Conservation (phyloP, 164 flowering plant species). For the Nymphaea colorata region DNA sequence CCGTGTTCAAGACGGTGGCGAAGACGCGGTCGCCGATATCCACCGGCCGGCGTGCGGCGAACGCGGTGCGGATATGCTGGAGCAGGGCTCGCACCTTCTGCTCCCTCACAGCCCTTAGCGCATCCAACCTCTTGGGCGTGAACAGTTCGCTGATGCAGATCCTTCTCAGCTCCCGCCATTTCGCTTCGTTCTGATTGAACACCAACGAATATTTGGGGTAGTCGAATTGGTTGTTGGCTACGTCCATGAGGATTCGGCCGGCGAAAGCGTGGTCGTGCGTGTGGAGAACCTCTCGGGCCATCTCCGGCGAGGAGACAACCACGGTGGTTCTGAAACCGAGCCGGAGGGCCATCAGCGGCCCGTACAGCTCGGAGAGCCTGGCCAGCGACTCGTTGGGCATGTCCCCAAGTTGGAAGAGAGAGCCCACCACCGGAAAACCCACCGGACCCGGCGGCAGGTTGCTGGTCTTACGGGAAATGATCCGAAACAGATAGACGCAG, state of each 20-base stretch:
- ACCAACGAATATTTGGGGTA: constrained; percentile 8
- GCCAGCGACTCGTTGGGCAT: constrained; percentile 4
- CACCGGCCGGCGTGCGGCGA: constrained; percentile 8
- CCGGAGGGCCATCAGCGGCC: constrained; percentile 20
- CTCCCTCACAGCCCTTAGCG: constrained; percentile 11
- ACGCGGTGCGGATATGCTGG: constrained; percentile 3
- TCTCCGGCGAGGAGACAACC: constrained; percentile 16
- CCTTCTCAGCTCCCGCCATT: constrained; percentile 17
- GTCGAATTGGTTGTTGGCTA: not conserved
- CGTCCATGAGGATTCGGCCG: constrained; percentile 4
- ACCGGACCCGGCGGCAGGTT: constrained; percentile 5
- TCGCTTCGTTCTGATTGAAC: constrained; percentile 5
- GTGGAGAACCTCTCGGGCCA: constrained; percentile 21
- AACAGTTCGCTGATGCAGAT: constrained; percentile 19
- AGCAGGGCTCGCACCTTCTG: constrained; percentile 14
- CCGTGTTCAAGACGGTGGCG: constrained; percentile 14
- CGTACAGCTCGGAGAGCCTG: constrained; percentile 7
- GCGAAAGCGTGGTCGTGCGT: constrained; percentile 11
- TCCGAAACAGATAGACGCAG: not conserved
- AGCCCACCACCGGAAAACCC: constrained; percentile 1
- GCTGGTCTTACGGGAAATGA: not conserved
- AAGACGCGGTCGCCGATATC: constrained; percentile 12
- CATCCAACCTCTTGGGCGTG: constrained; percentile 13
- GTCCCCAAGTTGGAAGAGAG: constrained; percentile 2
- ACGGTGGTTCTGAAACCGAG: constrained; percentile 17